Evolutionary conservation across 768 basidiomycete genomes (phyloP), one percentile per base, ranked within the genome.

Genomic region (Trametes maxima): DNA sequence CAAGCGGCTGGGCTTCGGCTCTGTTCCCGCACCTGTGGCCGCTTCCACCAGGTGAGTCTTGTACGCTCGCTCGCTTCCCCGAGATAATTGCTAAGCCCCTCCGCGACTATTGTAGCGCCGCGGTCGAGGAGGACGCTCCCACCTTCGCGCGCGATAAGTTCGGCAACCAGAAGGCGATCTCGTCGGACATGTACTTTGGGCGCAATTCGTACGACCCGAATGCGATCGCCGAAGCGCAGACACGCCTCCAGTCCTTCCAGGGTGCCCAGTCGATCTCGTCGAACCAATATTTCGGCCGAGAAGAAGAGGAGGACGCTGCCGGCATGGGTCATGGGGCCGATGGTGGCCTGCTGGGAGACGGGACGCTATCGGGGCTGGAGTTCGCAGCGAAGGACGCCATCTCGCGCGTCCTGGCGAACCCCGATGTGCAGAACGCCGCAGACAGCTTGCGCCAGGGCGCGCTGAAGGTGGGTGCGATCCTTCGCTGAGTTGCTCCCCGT

Each of bases 151-250:
- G 95, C 59, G 90, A 95, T 8, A 93, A 92, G 68, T 99, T 98
- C 73, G 92, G 94, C 2, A 74, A 70, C 60, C 97, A 98, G 73
- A 99, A 98, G 72, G 94, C 85, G 55, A 99, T 99, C 73, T 98
- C 95, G 5, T 96, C 94, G 3, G 97, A 98, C 70, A 94, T 95
- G 92, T 98, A 89, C 79, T 98, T 98, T 72, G 94, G 89, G 22
- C 85, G 96, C 43, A 90, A 90, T 50, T 74, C 86, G 21, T 98
- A 97, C 76, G 95, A 98, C 70, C 85, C 92, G 1, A 69, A 73
- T 39, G 80, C 85, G 3, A 69, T 83, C 43, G 75, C 79, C 47
- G 94, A 98, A 75, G 95, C 95, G 5, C 90, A 93, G 69, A 75
- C 82, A 12, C 87, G 96, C 2, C 78, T 98, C 43, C 84, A 88